phyloP scores from a whole-genome alignment of 2,329 filamentous ascomycete species.

The Penicillium italicum region DNA sequence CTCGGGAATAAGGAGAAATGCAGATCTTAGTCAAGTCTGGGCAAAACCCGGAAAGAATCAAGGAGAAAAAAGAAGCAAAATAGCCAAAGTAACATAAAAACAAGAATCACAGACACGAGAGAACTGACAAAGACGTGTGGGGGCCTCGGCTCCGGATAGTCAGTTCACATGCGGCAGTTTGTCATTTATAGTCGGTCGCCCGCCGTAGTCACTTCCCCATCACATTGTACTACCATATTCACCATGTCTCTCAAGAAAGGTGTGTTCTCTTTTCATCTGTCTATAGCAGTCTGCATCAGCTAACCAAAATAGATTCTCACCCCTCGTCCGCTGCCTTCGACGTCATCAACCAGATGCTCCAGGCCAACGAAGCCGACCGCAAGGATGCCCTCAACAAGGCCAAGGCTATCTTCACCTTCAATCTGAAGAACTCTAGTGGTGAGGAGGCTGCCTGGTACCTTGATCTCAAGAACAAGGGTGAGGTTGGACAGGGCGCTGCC shows the following conservation, averaged over 20 bases:
- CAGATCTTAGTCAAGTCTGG: not conserved
- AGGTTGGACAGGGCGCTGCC: constrained; percentile 70
- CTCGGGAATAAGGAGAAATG: not conserved
- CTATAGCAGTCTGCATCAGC: not conserved
- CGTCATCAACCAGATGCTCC: constrained; percentile 70
- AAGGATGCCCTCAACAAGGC: constrained; percentile 87
- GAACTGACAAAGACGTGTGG: constrained; percentile 8
- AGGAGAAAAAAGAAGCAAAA: not conserved
- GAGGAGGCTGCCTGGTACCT: constrained; percentile 87
- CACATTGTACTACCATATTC: constrained; percentile 16
- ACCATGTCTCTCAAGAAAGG: constrained; percentile 72
- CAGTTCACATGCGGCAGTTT: constrained; percentile 26
- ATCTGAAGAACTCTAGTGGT: constrained; percentile 79
- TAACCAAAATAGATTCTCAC: constrained; percentile 62
- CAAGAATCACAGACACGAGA: constrained; percentile 1
- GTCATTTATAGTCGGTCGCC: constrained; percentile 24
- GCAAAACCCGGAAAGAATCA: not conserved
- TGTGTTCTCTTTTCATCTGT: constrained; percentile 37
- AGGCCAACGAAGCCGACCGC: constrained; percentile 65
- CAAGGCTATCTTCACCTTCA: constrained; percentile 85
- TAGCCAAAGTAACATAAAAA: not conserved
- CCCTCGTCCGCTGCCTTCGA: constrained; percentile 91
- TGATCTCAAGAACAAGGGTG: constrained; percentile 86
- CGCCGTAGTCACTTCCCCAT: constrained; percentile 1
- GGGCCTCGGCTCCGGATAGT: constrained; percentile 18